Evolutionary conservation across 257 asterid species (phyloP).

Genomic region (Capsicum rhomboideum): DNA sequence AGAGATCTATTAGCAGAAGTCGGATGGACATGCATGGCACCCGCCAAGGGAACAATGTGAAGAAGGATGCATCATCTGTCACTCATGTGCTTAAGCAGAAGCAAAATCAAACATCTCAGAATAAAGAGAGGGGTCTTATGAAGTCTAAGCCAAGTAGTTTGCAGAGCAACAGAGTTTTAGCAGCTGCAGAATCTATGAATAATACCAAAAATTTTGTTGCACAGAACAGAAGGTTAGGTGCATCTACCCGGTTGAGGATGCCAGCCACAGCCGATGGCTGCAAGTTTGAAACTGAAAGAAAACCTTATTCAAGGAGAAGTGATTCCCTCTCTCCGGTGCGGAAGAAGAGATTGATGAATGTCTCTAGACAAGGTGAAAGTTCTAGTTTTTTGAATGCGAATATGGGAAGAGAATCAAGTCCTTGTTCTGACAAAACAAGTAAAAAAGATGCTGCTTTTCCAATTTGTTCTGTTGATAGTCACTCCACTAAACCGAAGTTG

Average conservation of each 20-base stretch:
- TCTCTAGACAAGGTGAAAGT: conserved; percentile 33
- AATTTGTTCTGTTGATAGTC: conserved; percentile 9
- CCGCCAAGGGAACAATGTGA: conserved; percentile 19
- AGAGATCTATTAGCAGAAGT: conserved; percentile 19
- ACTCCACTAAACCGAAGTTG: conserved; percentile 6
- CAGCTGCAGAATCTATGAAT: conserved; percentile 13
- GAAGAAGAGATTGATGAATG: conserved; percentile 45
- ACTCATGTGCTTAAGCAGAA: conserved; percentile 19
- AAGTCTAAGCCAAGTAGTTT: conserved; percentile 26
- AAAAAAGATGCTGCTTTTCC: conserved; percentile 20
- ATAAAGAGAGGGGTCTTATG: conserved; percentile 28
- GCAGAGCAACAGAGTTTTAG: conserved; percentile 16
- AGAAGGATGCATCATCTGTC: conserved; percentile 20
- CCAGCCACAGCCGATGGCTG: conserved; percentile 25
- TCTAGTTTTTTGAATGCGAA: conserved; percentile 16
- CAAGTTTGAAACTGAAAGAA: conserved; percentile 42
- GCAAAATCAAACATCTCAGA: conserved; percentile 31
- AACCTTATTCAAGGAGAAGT: conserved; percentile 19
- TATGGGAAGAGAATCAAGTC: conserved; percentile 5
- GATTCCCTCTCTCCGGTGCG: conserved; percentile 36
- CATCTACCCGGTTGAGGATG: conserved; percentile 16
- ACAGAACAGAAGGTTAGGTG: conserved; percentile 18
- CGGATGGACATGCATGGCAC: conserved; percentile 22
- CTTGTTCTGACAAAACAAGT: conserved; percentile 12
- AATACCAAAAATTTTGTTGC: conserved; percentile 28